Base-by-base conservation (phyloP, 345 rosid genomes). In the Lumnitzera racemosa region DNA sequence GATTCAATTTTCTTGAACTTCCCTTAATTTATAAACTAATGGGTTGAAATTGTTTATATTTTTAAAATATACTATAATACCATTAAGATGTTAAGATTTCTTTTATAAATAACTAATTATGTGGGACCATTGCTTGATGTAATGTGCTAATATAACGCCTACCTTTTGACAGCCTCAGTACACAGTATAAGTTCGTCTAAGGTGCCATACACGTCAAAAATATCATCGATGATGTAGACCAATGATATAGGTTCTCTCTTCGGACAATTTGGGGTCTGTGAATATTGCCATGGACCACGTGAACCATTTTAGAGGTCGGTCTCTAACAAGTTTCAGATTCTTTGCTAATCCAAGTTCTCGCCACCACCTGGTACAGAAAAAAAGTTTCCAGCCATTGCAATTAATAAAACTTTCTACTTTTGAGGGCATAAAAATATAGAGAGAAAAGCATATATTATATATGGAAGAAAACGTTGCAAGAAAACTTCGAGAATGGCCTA, bases 301-400 rank as follows among this genome's bases (percentile, higher is more conserved):
- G 64, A 52, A 66, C 70, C 70, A 66, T 46, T 66, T 66, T 36
- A 66, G 0, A 0, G 63, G 70, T 43, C 58, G 53, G 46, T 66
- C 63, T 46, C 69, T 66, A 2, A 48, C 58, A 16, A 51, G n/a
- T 14, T 66, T 66, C 47, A 58, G n/a, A 11, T 58, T 51, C 53
- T 59, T 47, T 3, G 53, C 63, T 24, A 66, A 10, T 12, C 59
- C 70, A 46, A 66, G 48, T 5, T 66, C 59, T 43, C 46, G 24
- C 70, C 64, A 46, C 70, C 64, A 59, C 12, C 70, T 66, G 2
- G 23, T 6, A 13, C 20, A 17, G 3, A 50, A 36, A 7, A 36
- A 29, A 6, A 6, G 3, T 29, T 29, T 29, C 36, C 7, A 29
- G 15, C 4, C 12, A 49, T 13, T 13, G n/a, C 5, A 20, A 0